Evolutionary conservation across 176 grass and related monocot species (phyloP).

Genomic region (Thalia dealbata): DNA sequence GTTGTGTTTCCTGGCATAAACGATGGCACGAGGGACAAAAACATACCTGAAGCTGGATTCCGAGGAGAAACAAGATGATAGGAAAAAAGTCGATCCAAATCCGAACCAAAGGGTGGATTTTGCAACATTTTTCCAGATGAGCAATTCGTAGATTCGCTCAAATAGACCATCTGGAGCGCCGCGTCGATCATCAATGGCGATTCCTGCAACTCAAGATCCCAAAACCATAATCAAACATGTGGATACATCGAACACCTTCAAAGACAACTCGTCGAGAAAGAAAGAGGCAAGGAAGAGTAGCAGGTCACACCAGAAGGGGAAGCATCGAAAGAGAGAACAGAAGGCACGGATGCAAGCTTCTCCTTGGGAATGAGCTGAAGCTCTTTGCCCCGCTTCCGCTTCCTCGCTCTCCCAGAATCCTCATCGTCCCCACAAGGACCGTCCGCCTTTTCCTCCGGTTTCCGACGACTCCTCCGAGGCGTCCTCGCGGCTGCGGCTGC

Average conservation of each 20-base stretch:
- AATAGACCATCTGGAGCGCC: constrained; percentile 26
- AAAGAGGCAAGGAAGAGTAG: not conserved
- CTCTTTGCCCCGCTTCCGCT: constrained; percentile 29
- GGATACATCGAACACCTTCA: not conserved
- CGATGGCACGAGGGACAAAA: not conserved
- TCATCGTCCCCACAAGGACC: constrained; percentile 24
- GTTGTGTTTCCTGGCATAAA: not conserved
- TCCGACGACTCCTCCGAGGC: constrained; percentile 36
- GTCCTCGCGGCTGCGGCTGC: constrained; percentile 29
- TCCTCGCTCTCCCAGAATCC: constrained; percentile 29
- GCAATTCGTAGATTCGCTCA: constrained; percentile 43
- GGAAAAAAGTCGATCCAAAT: constrained; percentile 61
- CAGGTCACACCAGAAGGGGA: not conserved
- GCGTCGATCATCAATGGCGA: not conserved
- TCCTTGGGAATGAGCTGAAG: not conserved
- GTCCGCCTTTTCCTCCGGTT: constrained; percentile 38
- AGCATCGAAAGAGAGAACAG: not conserved
- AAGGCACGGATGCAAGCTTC: constrained; percentile 24
- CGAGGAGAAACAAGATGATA: constrained; percentile 62
- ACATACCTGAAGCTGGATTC: constrained; percentile 59
- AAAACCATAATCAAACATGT: not conserved
- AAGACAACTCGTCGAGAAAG: not conserved
- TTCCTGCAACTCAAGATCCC: constrained; percentile 10
- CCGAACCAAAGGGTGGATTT: constrained; percentile 85
- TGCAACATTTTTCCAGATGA: constrained; percentile 81